Evolutionary conservation across 1,284 basidiomycete species (phyloP), one percentile per base, ranked within the genome.

Genomic region (Cerioporus squamosus): DNA sequence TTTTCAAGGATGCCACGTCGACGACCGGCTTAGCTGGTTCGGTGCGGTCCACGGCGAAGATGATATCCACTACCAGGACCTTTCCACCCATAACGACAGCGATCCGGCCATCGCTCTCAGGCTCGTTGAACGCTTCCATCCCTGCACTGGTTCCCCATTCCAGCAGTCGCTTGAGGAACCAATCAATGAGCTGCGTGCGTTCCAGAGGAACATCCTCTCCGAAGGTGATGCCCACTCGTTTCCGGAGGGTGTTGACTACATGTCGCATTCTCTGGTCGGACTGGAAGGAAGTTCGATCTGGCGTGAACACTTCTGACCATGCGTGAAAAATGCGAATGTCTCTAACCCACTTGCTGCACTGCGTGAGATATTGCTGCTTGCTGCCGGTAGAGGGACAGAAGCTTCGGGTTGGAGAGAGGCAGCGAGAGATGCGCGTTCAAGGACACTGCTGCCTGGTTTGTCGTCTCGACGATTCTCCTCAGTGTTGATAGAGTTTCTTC

Each of bases 51-150:
- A 86, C 70, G 10, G 74, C 65, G 61, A 92, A 81, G 62, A 88
- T 86, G 57, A 92, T 79, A 67, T 93, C 90, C 53, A 93, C 75
- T 26, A 93, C 90, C 14, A 93, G 77, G 9, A 92, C 84, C 69
- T 91, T 89, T 1, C 90, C 90, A 2, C 84, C 90, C 29, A 92
- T 79, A 17, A 87, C 80, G 39, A 90, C 75, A 0, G 81, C 84
- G 39, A 81, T 75, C n/a, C 72, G 75, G 20, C 79, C 81, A 42
- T 81, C 80, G 26, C 75, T 72, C 36, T 79, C 78, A 23, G 74
- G 74, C 29, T 90, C 89, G 60, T 81, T 83, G 75, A 88, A 92
- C 1, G 84, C 77, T 66, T 90, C 87, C 88, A 92, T 88, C 39
- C 87, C 87, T 14, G 79, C 84, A 23, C 78, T 73, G 15, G 77